Conservation (phyloP, 2,329 filamentous ascomycete genomes). For the Calonectria naviculata region DNA sequence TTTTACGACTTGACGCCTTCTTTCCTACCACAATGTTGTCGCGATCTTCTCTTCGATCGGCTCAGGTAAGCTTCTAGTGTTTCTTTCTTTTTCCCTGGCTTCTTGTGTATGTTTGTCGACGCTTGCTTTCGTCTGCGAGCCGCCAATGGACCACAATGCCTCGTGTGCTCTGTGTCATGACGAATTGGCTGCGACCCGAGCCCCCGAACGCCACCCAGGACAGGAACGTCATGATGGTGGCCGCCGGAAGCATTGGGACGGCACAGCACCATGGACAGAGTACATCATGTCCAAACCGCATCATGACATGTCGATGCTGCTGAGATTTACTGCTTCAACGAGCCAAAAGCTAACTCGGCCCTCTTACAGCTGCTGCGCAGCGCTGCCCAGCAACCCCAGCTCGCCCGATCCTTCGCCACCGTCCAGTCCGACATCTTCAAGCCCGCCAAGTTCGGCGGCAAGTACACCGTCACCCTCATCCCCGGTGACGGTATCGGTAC, state of each 20-base stretch:
- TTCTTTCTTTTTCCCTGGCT: constrained; percentile 12
- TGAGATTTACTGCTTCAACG: background rate
- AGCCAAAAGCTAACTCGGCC: constrained; percentile 38
- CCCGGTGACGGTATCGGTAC: constrained; percentile 99
- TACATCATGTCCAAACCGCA: background rate
- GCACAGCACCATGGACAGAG: background rate
- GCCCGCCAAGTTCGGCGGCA: constrained; percentile 98
- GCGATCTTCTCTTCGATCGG: constrained; percentile 66
- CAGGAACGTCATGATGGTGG: background rate
- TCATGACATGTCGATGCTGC: background rate
- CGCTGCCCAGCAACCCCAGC: constrained; percentile 58
- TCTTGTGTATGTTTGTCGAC: background rate
- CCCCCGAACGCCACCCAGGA: background rate
- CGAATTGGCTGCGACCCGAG: constrained; percentile 8
- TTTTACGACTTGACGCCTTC: constrained; percentile 28
- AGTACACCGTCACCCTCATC: constrained; percentile 99
- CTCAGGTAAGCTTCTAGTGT: constrained; percentile 61
- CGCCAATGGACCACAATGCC: background rate
- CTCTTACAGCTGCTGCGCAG: constrained; percentile 62
- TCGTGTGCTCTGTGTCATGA: constrained; percentile 18
- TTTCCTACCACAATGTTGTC: constrained; percentile 63
- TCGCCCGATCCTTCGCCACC: constrained; percentile 76
- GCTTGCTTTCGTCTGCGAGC: background rate
- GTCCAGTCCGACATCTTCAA: constrained; percentile 97
- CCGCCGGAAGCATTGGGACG: background rate